A percentile compares a stretch with the other conserved stretches of the same genome.
Conservation (phyloP, 2,329 filamentous ascomycete genomes). For the Sporothrix pseudoabietina region DNA sequence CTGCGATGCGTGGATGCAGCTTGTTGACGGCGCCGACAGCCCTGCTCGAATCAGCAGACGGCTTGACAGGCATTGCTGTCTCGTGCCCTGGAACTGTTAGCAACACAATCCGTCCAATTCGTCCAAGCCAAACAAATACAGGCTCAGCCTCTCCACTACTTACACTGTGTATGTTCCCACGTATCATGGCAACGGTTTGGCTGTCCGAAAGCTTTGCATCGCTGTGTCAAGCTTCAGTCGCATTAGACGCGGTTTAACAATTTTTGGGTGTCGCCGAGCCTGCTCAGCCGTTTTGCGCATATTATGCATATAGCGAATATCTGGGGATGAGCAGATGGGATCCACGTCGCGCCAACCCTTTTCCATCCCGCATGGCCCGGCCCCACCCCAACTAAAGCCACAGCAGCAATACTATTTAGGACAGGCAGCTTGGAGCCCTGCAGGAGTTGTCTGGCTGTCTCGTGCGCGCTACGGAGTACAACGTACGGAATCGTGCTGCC, state of each 20-base stretch:
- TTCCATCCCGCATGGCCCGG: neutral
- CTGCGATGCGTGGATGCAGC: constrained; percentile 3
- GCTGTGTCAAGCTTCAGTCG: constrained; percentile 8
- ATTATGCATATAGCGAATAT: constrained; percentile 4
- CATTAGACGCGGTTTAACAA: neutral
- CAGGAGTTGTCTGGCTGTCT: constrained; percentile 12
- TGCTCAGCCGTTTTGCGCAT: neutral
- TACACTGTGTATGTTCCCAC: constrained; percentile 29
- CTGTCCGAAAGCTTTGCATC: neutral
- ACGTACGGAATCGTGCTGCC: neutral
- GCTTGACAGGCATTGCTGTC: constrained; percentile 18
- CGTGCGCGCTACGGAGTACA: neutral
- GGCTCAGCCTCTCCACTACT: neutral
- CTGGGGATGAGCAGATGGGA: neutral
- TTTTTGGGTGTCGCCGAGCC: neutral
- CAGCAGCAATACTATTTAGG: neutral
- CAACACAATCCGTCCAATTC: neutral
- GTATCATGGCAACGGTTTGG: constrained; percentile 30
- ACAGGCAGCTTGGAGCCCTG: neutral
- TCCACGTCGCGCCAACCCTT: constrained; percentile 15
- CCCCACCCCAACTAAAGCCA: neutral
- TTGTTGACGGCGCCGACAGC: neutral
- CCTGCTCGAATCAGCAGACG: neutral
- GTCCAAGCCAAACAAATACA: neutral
- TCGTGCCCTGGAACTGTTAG: constrained; percentile 21